These are phyloP conservation scores for Kazachstania kunashirensis DNA, from an alignment of 805 yeast genomes.

Conservation along the genomic window DNA sequence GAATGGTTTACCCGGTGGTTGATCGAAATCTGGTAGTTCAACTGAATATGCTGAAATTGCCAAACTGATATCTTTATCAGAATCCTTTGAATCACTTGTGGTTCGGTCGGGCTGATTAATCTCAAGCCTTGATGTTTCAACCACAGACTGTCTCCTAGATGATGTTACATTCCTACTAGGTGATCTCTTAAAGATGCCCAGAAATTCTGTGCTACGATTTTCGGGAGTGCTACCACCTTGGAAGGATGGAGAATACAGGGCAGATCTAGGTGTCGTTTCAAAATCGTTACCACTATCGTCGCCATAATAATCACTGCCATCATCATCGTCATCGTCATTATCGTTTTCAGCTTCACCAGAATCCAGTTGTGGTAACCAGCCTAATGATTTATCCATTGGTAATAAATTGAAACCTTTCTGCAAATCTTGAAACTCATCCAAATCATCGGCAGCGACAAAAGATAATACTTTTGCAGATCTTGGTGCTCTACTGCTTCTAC, in stretches of 20 bases:
- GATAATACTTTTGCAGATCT: conserved; percentile 24
- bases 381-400: conserved; percentile 18
- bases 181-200: conserved; percentile 1
- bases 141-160: background rate
- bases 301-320: conserved; percentile 5
- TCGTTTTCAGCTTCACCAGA: conserved; percentile 1
- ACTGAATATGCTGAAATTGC: conserved; percentile 4
- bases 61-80: conserved; percentile 1
- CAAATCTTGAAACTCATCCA: conserved; percentile 27
- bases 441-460: conserved; percentile 24
- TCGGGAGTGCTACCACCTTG: background rate
- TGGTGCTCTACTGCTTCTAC: conserved; percentile 10
- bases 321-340: background rate
- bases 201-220: background rate
- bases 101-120: background rate
- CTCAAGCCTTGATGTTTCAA: background rate
- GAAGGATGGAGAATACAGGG: no score
- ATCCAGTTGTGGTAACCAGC: conserved; percentile 24
- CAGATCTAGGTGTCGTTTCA: no score
- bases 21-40: conserved; percentile 19
- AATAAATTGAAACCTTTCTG: conserved; percentile 25
- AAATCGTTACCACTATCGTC: no score
- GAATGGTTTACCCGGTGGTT: conserved; percentile 7
- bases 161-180: background rate
- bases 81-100: conserved; percentile 3